These are phyloP conservation scores for Pythium insidiosum DNA, from an alignment of 352 stramenopile species.

Conservation along the genomic window DNA sequence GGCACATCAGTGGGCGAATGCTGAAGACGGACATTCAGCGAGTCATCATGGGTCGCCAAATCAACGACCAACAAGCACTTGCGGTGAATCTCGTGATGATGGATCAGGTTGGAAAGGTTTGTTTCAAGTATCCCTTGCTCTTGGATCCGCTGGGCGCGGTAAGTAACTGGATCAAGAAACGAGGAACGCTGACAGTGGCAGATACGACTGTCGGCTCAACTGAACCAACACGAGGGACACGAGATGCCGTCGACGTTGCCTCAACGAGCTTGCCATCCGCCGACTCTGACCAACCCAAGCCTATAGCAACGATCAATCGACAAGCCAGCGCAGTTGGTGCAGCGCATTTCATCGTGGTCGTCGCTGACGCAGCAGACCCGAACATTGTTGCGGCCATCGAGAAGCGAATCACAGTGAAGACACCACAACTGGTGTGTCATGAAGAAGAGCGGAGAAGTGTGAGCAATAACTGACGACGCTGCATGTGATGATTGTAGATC, in stretches of 20 bases:
- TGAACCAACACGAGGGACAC: too few relatives aligned
- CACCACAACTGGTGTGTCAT: constrained; percentile 15
- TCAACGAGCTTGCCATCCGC: too few relatives aligned
- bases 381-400: constrained; percentile 26
- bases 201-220: too few relatives aligned
- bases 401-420: constrained; percentile 29
- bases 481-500: constrained; percentile 19
- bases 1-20: constrained; percentile 17
- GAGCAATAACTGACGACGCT: too few relatives aligned
- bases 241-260: too few relatives aligned
- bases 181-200: too few relatives aligned
- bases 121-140: constrained; percentile 37
- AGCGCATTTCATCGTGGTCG: too few relatives aligned
- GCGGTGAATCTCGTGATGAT: constrained; percentile 39
- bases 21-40: constrained; percentile 20
- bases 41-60: constrained; percentile 20
- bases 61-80: constrained; percentile 13
- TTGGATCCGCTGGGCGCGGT: constrained; percentile 35
- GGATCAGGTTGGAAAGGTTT: constrained; percentile 34
- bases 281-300: too few relatives aligned
- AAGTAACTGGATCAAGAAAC: constrained; percentile 28
- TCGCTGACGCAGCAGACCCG: constrained; percentile 39
- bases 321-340: too few relatives aligned
- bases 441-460: too few relatives aligned
- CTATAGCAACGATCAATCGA: too few relatives aligned